A percentile compares a stretch with the other conserved stretches of the same genome.
These are phyloP conservation scores for Galeopsis tetrahit DNA, from an alignment of 257 asterid species.

Conservation along the genomic window DNA sequence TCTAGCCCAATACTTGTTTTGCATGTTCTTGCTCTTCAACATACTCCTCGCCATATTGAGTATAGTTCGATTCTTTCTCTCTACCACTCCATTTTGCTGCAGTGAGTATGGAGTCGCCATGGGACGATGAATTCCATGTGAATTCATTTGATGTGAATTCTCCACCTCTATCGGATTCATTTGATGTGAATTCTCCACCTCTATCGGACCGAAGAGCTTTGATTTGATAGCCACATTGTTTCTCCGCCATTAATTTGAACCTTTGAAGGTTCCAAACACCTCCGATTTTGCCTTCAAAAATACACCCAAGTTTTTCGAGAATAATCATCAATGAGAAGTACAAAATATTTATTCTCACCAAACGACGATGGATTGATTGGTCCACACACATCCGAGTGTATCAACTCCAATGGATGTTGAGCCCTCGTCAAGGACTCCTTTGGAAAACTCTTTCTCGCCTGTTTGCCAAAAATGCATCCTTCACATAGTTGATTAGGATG, in stretches of 20 bases:
- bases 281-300: neutral
- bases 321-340: neutral
- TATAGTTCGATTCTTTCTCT: neutral
- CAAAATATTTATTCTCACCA: slow-evolving; percentile 6
- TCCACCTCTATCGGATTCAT: neutral
- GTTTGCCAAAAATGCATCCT: slow-evolving; percentile 8
- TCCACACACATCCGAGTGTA: slow-evolving; percentile 2
- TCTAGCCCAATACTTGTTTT: neutral
- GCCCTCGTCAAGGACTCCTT: slow-evolving; percentile 21
- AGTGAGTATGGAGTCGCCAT: slow-evolving; percentile 17
- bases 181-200: neutral
- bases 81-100: neutral
- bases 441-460: slow-evolving; percentile 14
- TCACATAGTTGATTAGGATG: neutral
- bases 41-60: slow-evolving; percentile 3
- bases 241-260: no score
- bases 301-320: slow-evolving; percentile 13
- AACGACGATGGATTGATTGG: neutral
- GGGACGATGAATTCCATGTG: neutral
- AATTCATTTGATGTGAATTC: neutral
- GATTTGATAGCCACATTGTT: no score
- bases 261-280: neutral
- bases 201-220: neutral
- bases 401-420: slow-evolving; percentile 15
- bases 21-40: slow-evolving; percentile 21